phyloP scores from a whole-genome alignment of 345 rosid species.

The Rubroshorea leprosula region DNA sequence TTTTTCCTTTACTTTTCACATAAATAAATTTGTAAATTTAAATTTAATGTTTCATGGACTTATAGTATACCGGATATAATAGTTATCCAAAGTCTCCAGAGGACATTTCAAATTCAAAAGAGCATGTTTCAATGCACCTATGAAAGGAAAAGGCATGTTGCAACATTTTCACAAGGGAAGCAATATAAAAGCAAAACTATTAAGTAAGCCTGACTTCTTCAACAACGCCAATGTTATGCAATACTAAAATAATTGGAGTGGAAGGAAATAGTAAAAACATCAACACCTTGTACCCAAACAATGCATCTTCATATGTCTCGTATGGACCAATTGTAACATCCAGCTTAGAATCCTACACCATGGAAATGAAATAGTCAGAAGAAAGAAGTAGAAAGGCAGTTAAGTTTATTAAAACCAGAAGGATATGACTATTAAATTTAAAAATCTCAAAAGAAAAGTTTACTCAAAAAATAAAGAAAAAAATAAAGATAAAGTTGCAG shows the following conservation, averaged over 20 bases:
- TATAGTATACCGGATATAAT: not conserved
- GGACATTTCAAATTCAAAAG: not conserved
- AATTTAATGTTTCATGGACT: too few relatives aligned
- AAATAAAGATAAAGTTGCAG: not conserved
- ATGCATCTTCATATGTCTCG: conserved; percentile 87
- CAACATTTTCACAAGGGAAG: not conserved
- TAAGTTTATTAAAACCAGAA: not conserved
- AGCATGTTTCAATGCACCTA: not conserved
- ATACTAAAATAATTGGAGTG: not conserved
- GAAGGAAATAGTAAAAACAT: too few relatives aligned
- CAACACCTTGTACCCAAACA: conserved; percentile 91
- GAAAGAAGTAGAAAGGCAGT: not conserved
- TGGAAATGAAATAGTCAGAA: conserved; percentile 4
- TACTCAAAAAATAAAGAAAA: not conserved
- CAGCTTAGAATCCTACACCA: conserved; percentile 70
- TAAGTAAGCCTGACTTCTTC: not conserved
- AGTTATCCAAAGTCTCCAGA: not conserved
- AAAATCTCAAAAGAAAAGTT: not conserved
- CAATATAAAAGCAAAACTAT: not conserved
- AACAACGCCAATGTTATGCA: not conserved
- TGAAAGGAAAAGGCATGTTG: not conserved
- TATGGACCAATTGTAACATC: conserved; percentile 96
- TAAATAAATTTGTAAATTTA: too few relatives aligned
- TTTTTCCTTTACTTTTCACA: not conserved
- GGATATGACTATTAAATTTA: not conserved